Conservation (phyloP, 495 filamentous ascomycete species). For the Tuber indicum region DNA sequence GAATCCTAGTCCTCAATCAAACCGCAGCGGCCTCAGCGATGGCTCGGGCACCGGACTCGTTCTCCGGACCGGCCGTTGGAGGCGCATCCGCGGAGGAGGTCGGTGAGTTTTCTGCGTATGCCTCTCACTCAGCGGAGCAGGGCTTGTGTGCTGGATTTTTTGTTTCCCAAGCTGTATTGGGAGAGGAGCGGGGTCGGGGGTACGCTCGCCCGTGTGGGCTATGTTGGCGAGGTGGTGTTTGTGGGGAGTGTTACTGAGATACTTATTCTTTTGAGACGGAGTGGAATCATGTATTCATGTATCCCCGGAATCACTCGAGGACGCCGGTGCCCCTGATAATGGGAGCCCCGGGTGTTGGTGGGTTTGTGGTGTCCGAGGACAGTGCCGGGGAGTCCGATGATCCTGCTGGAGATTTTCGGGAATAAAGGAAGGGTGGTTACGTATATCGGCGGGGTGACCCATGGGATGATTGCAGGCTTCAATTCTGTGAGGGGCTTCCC, state of each 20-base stretch:
- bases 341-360: slow-evolving; percentile 45
- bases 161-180: slow-evolving; percentile 51
- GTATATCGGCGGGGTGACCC: slow-evolving; percentile 47
- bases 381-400: slow-evolving; percentile 36
- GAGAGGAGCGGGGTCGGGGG: slow-evolving; percentile 50
- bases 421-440: background rate
- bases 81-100: slow-evolving; percentile 47
- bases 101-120: slow-evolving; percentile 55
- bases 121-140: slow-evolving; percentile 43
- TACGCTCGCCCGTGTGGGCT: slow-evolving; percentile 42
- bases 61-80: slow-evolving; percentile 53
- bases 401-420: slow-evolving; percentile 43
- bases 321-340: slow-evolving; percentile 31
- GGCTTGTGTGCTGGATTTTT: slow-evolving; percentile 44
- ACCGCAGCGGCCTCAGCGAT: slow-evolving; percentile 49
- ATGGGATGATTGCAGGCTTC: slow-evolving; percentile 42
- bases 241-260: slow-evolving; percentile 23
- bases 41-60: slow-evolving; percentile 50
- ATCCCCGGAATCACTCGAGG: background rate
- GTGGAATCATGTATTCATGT: too few species aligned
- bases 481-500: slow-evolving; percentile 8
- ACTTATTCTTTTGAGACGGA: slow-evolving; percentile 20
- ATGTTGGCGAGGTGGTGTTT: slow-evolving; percentile 24
- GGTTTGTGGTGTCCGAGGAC: slow-evolving; percentile 38
- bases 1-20: slow-evolving; percentile 51